Conservation (phyloP, 2,329 filamentous ascomycete species). For the Stemphylium lycopersici region DNA sequence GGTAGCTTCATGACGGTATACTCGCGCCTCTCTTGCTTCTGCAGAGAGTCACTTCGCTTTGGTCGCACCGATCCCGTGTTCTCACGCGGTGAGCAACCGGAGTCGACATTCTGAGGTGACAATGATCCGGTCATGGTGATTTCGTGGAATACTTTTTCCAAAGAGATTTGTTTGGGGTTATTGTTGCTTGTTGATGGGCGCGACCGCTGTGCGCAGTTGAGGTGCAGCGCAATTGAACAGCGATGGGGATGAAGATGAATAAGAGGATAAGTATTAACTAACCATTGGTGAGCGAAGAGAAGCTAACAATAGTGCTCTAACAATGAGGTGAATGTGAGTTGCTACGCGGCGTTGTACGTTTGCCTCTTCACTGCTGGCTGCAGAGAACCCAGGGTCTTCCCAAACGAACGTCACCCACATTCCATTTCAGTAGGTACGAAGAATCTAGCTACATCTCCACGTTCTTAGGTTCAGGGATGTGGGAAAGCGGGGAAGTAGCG, state of each 20-base stretch:
- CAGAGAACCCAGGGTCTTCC: not conserved
- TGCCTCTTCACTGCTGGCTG: conserved; percentile 7
- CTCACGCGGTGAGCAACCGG: not conserved
- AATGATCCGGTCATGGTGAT: not conserved
- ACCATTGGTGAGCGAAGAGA: not conserved
- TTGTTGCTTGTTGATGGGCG: not conserved
- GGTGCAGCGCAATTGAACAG: not conserved
- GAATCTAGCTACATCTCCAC: not conserved
- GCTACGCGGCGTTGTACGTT: conserved; percentile 7
- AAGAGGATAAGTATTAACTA: not conserved
- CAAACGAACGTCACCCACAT: not conserved
- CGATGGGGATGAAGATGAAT: not conserved
- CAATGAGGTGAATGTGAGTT: conserved; percentile 9
- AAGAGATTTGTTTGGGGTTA: not conserved
- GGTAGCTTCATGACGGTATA: not conserved
- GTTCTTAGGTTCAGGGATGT: not conserved
- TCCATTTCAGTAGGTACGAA: not conserved
- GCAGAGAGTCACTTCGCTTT: not conserved
- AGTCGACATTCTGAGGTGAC: not conserved
- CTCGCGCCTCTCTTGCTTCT: not conserved
- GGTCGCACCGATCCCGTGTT: not conserved
- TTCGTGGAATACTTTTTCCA: not conserved
- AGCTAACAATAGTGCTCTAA: conserved; percentile 1
- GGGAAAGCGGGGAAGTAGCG: not conserved
- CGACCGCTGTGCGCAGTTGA: not conserved